A percentile compares a stretch with the other conserved stretches of the same genome.
phyloP scores from a whole-genome alignment of 129 eudicot genomes.

The Tagetes patula region DNA sequence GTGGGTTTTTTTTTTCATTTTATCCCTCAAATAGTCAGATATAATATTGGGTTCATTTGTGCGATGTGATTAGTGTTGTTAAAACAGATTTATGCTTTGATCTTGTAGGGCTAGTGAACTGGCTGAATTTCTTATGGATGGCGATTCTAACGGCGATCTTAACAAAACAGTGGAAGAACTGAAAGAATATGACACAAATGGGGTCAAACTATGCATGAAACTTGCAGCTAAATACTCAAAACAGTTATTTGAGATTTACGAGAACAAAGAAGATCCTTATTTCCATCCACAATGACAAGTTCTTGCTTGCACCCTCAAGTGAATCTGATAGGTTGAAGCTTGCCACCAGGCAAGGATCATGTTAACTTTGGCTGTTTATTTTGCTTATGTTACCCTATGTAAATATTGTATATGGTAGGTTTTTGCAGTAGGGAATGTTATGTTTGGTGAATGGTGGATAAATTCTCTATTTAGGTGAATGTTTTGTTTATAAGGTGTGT shows the following conservation, averaged over 20 bases:
- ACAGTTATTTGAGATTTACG: conserved; percentile 68
- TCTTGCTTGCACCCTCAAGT: not conserved
- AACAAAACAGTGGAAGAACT: conserved; percentile 60
- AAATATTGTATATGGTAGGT: not conserved
- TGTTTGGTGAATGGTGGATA: not conserved
- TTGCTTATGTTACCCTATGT: not conserved
- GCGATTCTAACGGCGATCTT: conserved; percentile 53
- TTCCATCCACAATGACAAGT: conserved; percentile 36
- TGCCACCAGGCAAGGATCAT: not conserved
- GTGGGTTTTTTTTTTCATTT: conserved; percentile 28
- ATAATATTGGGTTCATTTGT: not conserved
- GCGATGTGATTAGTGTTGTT: not conserved
- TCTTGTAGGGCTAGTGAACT: conserved; percentile 51
- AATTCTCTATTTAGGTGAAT: not conserved
- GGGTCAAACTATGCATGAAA: conserved; percentile 44
- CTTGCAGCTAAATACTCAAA: conserved; percentile 64
- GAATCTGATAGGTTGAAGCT: not conserved
- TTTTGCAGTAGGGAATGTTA: too few species aligned
- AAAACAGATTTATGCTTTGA: not conserved
- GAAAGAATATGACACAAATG: conserved; percentile 32
- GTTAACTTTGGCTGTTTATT: not conserved
- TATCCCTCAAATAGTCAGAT: not conserved
- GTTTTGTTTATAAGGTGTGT: not conserved
- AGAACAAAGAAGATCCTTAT: conserved; percentile 61
- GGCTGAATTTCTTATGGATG: conserved; percentile 62